Base-by-base conservation (phyloP, 1,284 basidiomycete species). In the Athelia sp. region DNA sequence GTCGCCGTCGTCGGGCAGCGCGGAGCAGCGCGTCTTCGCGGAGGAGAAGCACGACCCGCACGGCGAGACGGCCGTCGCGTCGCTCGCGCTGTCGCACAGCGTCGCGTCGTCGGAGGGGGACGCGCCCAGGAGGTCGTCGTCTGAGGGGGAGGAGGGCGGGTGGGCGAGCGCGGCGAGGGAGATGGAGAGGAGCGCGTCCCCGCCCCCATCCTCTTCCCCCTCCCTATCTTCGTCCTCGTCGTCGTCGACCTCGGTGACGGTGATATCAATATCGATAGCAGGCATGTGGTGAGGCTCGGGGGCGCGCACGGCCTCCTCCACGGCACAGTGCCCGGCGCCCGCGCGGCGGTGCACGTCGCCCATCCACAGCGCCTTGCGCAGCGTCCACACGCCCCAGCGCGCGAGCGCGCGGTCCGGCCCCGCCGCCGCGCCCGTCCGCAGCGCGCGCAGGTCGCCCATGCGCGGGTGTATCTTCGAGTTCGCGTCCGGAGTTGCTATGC, bases 331-430 rank as follows among this genome's bases (percentile, higher is more conserved):
- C n/a, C n/a, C n/a, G n/a, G n/a, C n/a, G n/a, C 15, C 36, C 8
- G 43, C 18, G 4, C 43, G 43, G 17, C 23, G 43, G 17, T 79
- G 73, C 60, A 86, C 64, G 56, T 82, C 77, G 54, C 74, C 73
- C 59, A 81, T 71, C 67, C 76, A 87, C 22, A 87, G 58, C 24
- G 73, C 74, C 69, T 85, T 85, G 43, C 71, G 66, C 58, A 87
- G 78, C n/a, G 80, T 83, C 75, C 83, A 84, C 29, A 78, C 58
- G 0, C 80, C 78, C 56, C 81, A 68, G 35, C 63, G 68, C 51
- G 73, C 72, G 58, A 85, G 84, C 53, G 67, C 76, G 11, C 77
- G 74, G 62, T 87, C 85, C 44, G 80, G 67, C 46, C 75, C 66
- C 52, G 69, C 72, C 48, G 72, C 72, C 55, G 75, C 76, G 0